These are phyloP conservation scores for Sporobolomyces pararoseus DNA, from an alignment of 768 basidiomycete species.

Conservation along the genomic window DNA sequence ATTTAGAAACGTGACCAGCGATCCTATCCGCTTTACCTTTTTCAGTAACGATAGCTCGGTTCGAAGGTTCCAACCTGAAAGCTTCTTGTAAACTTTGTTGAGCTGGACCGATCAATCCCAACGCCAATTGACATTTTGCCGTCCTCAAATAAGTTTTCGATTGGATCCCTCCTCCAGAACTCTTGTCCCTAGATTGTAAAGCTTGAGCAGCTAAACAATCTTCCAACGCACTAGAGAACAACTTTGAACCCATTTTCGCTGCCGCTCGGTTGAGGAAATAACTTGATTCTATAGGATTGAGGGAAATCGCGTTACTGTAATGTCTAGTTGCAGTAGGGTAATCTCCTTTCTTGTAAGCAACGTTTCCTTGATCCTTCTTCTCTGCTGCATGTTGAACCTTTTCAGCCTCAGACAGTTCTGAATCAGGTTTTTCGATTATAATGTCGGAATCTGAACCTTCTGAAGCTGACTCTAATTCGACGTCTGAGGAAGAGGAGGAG, in stretches of 20 bases:
- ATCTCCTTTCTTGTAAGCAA: constrained; percentile 41
- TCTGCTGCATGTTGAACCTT: constrained; percentile 52
- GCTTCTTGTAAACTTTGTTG: constrained; percentile 63
- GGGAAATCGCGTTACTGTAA: constrained; percentile 71
- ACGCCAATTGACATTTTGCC: constrained; percentile 75
- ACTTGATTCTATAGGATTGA: constrained; percentile 64
- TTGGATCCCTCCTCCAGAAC: constrained; percentile 47
- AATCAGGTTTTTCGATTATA: constrained; percentile 24
- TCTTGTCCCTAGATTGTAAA: constrained; percentile 60
- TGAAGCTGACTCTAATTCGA: constrained; percentile 5
- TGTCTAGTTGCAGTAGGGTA: constrained; percentile 37
- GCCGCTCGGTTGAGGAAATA: constrained; percentile 84
- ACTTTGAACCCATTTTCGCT: constrained; percentile 74
- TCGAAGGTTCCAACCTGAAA: constrained; percentile 62
- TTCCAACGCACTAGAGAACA: constrained; percentile 66
- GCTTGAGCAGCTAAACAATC: constrained; percentile 73
- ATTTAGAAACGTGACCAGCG: constrained; percentile 37
- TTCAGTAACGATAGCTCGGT: constrained; percentile 61
- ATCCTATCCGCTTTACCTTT: constrained; percentile 64
- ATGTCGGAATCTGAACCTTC: constrained; percentile 14
- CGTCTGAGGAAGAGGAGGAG: constrained; percentile 20
- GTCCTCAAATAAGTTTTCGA: constrained; percentile 76
- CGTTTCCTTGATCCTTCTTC: constrained; percentile 71
- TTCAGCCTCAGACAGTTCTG: constrained; percentile 25
- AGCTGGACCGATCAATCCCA: constrained; percentile 66